Evolutionary conservation across 306 rosid genomes (phyloP), one percentile per base, ranked within the genome.

Genomic region (Begonia loranthoides): DNA sequence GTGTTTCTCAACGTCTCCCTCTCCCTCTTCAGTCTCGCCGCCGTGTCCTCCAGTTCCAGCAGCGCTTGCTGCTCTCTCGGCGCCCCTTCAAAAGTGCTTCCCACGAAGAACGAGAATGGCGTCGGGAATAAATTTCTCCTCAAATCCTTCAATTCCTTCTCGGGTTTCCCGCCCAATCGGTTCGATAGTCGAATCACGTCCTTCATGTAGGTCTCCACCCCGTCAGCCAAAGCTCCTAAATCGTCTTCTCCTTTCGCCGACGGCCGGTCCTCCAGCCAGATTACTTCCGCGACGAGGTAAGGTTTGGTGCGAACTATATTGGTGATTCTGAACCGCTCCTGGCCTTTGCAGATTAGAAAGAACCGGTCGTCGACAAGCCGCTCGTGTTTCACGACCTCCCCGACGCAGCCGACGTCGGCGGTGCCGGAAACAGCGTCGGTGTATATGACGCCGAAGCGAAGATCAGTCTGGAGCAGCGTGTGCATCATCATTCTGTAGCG

Each of bases 401-500:
- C 99, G 12, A 90, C 94, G 72, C 99, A 90, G 28, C 99, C 99
- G 0, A 86, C 94, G 10, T 76, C 92, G 19, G 96, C 57, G 5
- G 82, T 73, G 7, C 99, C 99, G 1, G 96, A 62, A 12, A 83
- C 82, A 12, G 88, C 60, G 68, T 86, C 96, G 49, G 78, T 64
- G 70, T 74, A 90, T 39, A 90, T 82, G 13, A 90, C 96, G 9
- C 99, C 99, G 65, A 90, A 90, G 6, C 99, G 99, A 61, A 92
- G 96, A 70, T 92, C 99, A 16, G 99, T 76, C 57, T 86, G 94
- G 47, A 92, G 93, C 43, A 92, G 88, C 3, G 94, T 86, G 73
- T 92, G 99, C 99, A 86, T 92, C 99, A 92, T 92, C 66, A 90
- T 80, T 16, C 99, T 85, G 80, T 90, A 90, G 3, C 99, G 94